These are phyloP conservation scores for Primulina tabacum DNA, from an alignment of 257 asterid genomes.

Conservation along the genomic window DNA sequence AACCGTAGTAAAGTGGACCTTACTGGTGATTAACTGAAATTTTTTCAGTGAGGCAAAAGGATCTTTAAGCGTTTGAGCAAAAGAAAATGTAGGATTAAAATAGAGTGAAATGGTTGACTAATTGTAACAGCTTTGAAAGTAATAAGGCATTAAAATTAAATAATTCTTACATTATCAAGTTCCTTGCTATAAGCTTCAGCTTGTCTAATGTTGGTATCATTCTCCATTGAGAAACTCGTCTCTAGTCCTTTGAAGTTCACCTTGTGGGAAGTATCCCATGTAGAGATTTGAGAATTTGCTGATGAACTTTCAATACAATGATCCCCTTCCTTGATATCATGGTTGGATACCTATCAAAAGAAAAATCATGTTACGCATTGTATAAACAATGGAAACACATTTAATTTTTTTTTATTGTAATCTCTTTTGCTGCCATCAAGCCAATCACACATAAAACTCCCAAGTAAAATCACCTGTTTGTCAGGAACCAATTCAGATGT, in stretches of 20 bases:
- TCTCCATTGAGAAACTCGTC: conserved; percentile 37
- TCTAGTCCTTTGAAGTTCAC: conserved; percentile 41
- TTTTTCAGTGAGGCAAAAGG: background rate
- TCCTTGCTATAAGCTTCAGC: conserved; percentile 73
- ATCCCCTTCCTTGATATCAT: conserved; percentile 29
- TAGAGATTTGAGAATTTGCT: conserved; percentile 29
- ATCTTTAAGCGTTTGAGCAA: background rate
- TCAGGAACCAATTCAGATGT: conserved; percentile 37
- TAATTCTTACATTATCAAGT: conserved; percentile 65
- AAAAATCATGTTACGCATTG: conserved; percentile 18
- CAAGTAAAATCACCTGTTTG: conserved; percentile 44
- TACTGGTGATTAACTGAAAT: background rate
- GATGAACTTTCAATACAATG: conserved; percentile 26
- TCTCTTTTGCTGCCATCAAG: conserved; percentile 21
- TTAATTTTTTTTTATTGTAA: background rate
- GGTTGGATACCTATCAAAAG: conserved; percentile 37
- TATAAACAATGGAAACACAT: background rate
- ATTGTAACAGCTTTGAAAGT: conserved; percentile 10
- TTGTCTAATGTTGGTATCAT: conserved; percentile 51
- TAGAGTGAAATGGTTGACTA: too few species aligned
- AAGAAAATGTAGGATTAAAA: background rate
- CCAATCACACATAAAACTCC: conserved; percentile 12
- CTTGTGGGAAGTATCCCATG: conserved; percentile 24
- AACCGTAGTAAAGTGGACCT: background rate
- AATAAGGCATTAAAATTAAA: conserved; percentile 12